These are phyloP conservation scores for Aristolochia contorta DNA, from an alignment of 164 flowering plant species.

Conservation along the genomic window DNA sequence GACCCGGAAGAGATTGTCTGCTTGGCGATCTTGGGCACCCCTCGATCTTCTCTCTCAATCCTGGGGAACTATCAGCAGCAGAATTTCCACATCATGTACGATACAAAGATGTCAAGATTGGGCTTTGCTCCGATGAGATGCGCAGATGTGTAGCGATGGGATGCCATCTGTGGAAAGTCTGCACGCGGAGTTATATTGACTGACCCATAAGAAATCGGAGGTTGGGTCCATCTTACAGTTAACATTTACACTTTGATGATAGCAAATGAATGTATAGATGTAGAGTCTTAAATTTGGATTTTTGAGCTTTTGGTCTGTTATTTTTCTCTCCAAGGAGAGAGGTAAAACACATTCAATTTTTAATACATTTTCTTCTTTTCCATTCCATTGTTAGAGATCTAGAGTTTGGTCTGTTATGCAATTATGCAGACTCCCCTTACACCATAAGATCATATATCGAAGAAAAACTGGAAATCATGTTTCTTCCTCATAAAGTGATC, in stretches of 20 bases:
- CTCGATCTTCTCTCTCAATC: slow-evolving; percentile 58
- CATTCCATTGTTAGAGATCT: background rate
- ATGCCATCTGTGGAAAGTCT: background rate
- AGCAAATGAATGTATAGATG: slow-evolving; percentile 17
- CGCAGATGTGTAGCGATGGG: slow-evolving; percentile 36
- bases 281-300: slow-evolving; percentile 1
- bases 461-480: too few relatives aligned
- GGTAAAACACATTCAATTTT: slow-evolving; percentile 9
- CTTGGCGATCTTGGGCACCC: slow-evolving; percentile 69
- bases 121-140: slow-evolving; percentile 83
- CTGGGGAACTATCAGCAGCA: slow-evolving; percentile 98
- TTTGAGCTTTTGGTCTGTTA: slow-evolving; percentile 7
- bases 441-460: too few relatives aligned
- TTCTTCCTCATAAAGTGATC: too few relatives aligned
- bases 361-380: background rate
- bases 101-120: slow-evolving; percentile 72
- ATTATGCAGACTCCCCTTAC: too few relatives aligned
- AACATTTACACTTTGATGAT: background rate
- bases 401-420: background rate
- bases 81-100: slow-evolving; percentile 84
- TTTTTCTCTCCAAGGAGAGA: slow-evolving; percentile 19
- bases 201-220: too few relatives aligned
- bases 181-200: too few relatives aligned
- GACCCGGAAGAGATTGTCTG: slow-evolving; percentile 66
- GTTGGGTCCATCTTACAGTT: background rate